A percentile compares a stretch with the other conserved stretches of the same genome.
Conservation (phyloP, 352 stramenopile genomes). For the Peronosclerospora sorghi region DNA sequence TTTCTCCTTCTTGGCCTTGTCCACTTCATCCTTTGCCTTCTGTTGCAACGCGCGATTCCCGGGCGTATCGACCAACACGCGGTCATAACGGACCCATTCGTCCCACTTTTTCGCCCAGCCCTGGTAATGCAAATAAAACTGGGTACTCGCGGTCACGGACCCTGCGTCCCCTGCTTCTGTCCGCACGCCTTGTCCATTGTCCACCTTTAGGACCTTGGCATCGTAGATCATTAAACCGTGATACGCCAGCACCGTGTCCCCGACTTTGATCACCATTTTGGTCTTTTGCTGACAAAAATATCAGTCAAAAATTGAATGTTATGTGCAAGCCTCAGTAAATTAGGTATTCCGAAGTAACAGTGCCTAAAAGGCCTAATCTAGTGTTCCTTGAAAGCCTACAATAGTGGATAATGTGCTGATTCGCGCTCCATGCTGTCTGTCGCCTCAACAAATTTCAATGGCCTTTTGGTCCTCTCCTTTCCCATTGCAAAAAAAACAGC, state of each 20-base stretch:
- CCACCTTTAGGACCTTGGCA: conserved; percentile 75
- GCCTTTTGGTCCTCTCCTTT: too few species aligned
- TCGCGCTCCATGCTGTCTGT: too few species aligned
- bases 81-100: conserved; percentile 74
- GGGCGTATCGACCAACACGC: conserved; percentile 58
- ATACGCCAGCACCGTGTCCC: conserved; percentile 62
- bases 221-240: conserved; percentile 82
- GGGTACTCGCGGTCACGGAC: conserved; percentile 19
- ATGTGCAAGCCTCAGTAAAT: too few species aligned
- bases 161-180: conserved; percentile 7
- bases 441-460: too few species aligned
- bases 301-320: too few species aligned
- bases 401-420: too few species aligned
- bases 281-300: too few species aligned
- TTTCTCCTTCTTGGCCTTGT: conserved; percentile 54
- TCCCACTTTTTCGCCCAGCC: conserved; percentile 89
- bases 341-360: too few species aligned
- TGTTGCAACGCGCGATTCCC: conserved; percentile 47
- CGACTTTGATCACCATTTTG: conserved; percentile 53
- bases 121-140: conserved; percentile 88
- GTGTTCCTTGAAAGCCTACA: too few species aligned
- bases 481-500: too few species aligned
- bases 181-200: conserved; percentile 52
- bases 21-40: conserved; percentile 32
- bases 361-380: too few species aligned